Evolutionary conservation across 164 flowering plant species (phyloP).

Genomic region (Stephania cephalantha): DNA sequence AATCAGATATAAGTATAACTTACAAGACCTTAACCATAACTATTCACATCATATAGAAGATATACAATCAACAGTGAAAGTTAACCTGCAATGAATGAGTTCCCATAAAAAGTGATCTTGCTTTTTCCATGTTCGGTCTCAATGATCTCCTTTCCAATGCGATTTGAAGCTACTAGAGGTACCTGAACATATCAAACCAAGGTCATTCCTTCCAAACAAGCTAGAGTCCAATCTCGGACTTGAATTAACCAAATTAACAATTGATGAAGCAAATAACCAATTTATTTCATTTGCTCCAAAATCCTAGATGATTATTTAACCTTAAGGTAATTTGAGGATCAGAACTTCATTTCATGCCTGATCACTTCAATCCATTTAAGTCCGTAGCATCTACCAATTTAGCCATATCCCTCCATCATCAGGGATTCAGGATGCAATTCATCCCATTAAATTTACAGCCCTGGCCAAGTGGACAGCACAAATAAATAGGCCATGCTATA

Average conservation of each 20-base stretch:
- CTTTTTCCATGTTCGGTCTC: constrained; percentile 91
- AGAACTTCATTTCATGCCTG: too few species aligned
- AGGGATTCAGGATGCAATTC: too few species aligned
- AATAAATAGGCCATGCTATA: too few species aligned
- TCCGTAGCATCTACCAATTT: too few species aligned
- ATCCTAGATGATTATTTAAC: neutral
- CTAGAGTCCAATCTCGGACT: neutral
- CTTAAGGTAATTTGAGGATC: neutral
- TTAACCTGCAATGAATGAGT: constrained; percentile 91
- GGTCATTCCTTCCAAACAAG: constrained; percentile 2
- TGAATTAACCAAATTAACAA: neutral
- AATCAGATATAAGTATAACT: neutral
- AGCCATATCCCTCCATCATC: too few species aligned
- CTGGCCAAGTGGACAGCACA: too few species aligned
- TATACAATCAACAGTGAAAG: neutral
- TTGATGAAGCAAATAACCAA: neutral
- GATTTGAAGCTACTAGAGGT: constrained; percentile 89
- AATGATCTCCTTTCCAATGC: constrained; percentile 84
- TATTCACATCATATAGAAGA: neutral
- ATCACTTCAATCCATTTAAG: too few species aligned
- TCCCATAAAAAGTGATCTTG: constrained; percentile 82
- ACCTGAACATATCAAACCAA: constrained; percentile 40
- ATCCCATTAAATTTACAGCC: too few species aligned
- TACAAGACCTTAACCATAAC: neutral
- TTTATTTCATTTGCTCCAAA: neutral